Evolutionary conservation across 306 rosid genomes (phyloP).

Genomic region (Cicer judaicum): DNA sequence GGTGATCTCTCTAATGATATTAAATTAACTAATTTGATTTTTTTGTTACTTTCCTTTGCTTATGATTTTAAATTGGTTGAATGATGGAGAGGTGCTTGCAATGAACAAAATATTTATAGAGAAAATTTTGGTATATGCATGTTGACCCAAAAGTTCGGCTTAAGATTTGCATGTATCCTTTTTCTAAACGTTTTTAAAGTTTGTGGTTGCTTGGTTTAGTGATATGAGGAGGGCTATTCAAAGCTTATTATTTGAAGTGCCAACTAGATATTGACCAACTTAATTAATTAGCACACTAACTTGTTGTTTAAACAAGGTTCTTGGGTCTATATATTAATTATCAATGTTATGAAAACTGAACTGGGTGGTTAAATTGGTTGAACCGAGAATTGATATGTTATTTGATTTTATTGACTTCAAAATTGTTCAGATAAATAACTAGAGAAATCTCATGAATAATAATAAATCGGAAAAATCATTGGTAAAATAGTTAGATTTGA

Average conservation of each 20-base stretch:
- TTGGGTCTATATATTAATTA: neutral
- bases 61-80: conserved; percentile 35
- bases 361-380: no score
- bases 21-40: neutral
- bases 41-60: conserved; percentile 39
- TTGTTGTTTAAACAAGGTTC: neutral
- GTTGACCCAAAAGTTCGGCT: conserved; percentile 49
- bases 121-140: conserved; percentile 1
- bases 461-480: no score
- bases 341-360: no score
- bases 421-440: no score
- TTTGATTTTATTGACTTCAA: no score
- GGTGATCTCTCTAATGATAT: conserved; percentile 20
- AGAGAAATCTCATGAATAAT: no score
- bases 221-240: conserved; percentile 3
- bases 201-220: conserved; percentile 39
- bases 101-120: conserved; percentile 40
- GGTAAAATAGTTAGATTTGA: no score
- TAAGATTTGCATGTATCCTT: conserved; percentile 44
- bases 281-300: conserved; percentile 10
- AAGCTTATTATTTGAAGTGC: neutral
- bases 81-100: conserved; percentile 24
- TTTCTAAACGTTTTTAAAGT: conserved; percentile 18
- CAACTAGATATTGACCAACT: conserved; percentile 31
- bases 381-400: no score